phyloP scores from a whole-genome alignment of 1,284 basidiomycete genomes.

The Leccinum solheimii region DNA sequence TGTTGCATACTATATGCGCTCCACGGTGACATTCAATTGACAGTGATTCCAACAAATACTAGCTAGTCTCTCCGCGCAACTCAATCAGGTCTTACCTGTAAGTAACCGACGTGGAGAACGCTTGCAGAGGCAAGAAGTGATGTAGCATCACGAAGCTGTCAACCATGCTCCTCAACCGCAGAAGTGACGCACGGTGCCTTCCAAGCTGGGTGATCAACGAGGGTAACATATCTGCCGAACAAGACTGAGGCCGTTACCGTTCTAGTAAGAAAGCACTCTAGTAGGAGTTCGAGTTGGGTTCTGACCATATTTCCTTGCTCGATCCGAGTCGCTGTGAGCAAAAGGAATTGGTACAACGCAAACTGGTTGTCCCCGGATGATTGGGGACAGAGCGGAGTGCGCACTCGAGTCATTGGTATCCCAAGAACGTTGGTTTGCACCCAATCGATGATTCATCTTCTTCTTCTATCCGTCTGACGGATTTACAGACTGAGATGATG shows the following conservation, averaged over 20 bases:
- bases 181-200: background rate
- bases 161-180: background rate
- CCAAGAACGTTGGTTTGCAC: background rate
- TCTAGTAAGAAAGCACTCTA: background rate
- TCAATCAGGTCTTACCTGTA: background rate
- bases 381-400: background rate
- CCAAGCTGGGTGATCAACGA: background rate
- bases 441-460: conserved; percentile 4
- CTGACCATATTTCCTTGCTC: background rate
- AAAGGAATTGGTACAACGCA: background rate
- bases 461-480: background rate
- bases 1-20: no score
- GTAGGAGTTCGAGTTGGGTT: background rate
- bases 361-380: background rate
- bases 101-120: background rate
- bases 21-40: background rate
- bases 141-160: background rate
- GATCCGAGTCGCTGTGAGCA: background rate
- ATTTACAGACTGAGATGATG: background rate
- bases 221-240: background rate
- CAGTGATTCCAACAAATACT: background rate
- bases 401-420: background rate
- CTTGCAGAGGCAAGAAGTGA: background rate
- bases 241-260: background rate
- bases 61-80: no score